Base-by-base conservation (phyloP, 106 monocot species). In the Chionographis japonica region DNA sequence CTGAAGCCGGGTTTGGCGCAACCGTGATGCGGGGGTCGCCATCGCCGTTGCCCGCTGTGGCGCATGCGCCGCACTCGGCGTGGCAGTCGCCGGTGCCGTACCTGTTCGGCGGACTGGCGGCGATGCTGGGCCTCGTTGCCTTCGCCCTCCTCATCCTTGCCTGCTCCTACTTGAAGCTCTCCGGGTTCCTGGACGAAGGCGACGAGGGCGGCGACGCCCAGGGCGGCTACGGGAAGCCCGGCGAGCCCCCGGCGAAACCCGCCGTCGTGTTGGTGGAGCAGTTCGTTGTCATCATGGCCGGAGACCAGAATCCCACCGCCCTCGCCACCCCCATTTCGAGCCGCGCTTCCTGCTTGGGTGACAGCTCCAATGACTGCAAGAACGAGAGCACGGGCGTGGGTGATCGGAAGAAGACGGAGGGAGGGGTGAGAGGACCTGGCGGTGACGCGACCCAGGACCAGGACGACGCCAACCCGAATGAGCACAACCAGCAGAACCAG, bases 81-180 rank as follows among this genome's bases (percentile, higher is more conserved):
- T 79, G 79, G 74, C 74, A 69, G 63, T 74, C 79, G 38, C 79
- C 79, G 50, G 72, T 78, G 72, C 78, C 78, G 60, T 78, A 78
- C 72, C 54, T 78, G 15, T 78, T 72, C 67, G 78, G 72, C 10
- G 78, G 78, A 2, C 46, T 78, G 15, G 78, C 78, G 40, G 72
- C 78, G 60, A 72, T 72, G 74, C 63, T 79, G 12, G 56, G 73
- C n/a, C 69, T 79, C 56, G 69, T 79, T 62, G 74, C 74, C 40
- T 54, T 67, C 61, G 72, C 78, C 2, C 55, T 79, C 41, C 67
- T 79, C 12, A 65, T 79, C 60, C 72, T 79, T 40, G 79, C 74
- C 37, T 79, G 74, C 64, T 79, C 79, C 51, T 79, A 79, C 74
- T 79, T 74, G 53, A 65, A 49, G 51, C 46, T 40, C 15, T 70